These are phyloP conservation scores for Hypoxylon sp. DNA, from an alignment of 2,329 filamentous ascomycete genomes.

Conservation along the genomic window DNA sequence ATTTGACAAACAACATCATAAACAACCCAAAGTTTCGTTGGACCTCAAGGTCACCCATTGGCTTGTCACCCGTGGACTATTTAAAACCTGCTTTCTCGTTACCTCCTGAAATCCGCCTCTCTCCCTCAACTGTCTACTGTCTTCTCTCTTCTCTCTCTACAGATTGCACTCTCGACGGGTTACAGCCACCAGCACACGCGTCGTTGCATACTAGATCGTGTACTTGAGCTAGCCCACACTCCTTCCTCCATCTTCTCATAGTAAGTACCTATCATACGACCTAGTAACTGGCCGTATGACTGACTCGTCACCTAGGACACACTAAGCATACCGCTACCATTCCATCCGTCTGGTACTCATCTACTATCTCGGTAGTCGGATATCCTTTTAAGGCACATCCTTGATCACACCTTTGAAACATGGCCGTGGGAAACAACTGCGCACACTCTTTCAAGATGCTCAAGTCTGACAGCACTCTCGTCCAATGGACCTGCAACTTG, in stretches of 20 bases:
- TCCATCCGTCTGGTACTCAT: slow-evolving; percentile 21
- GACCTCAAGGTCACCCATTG: slow-evolving; percentile 38
- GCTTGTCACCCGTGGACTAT: slow-evolving; percentile 36
- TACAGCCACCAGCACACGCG: slow-evolving; percentile 16
- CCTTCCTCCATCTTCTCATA: slow-evolving; percentile 18
- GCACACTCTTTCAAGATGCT: slow-evolving; percentile 75
- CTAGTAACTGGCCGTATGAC: slow-evolving; percentile 9
- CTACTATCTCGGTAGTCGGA: slow-evolving; percentile 16
- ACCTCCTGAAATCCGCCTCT: slow-evolving; percentile 18
- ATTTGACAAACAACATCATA: slow-evolving; percentile 48
- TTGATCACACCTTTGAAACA: slow-evolving; percentile 51
- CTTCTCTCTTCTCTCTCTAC: slow-evolving; percentile 6
- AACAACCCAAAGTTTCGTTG: slow-evolving; percentile 38
- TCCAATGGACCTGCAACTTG: slow-evolving; percentile 76
- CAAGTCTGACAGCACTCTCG: slow-evolving; percentile 75
- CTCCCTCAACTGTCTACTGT: slow-evolving; percentile 14
- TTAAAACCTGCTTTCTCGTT: slow-evolving; percentile 45
- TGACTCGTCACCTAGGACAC: slow-evolving; percentile 30
- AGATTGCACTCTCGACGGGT: slow-evolving; percentile 3
- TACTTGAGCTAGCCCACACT: not conserved
- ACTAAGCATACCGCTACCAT: slow-evolving; percentile 21
- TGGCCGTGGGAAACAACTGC: slow-evolving; percentile 71
- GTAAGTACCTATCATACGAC: slow-evolving; percentile 28
- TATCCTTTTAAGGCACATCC: slow-evolving; percentile 28
- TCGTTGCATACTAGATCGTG: slow-evolving; percentile 11